Evolutionary conservation across 192 early-diverging fungal genomes (phyloP), one percentile per base, ranked within the genome.

Genomic region (Coemansia sp.): DNA sequence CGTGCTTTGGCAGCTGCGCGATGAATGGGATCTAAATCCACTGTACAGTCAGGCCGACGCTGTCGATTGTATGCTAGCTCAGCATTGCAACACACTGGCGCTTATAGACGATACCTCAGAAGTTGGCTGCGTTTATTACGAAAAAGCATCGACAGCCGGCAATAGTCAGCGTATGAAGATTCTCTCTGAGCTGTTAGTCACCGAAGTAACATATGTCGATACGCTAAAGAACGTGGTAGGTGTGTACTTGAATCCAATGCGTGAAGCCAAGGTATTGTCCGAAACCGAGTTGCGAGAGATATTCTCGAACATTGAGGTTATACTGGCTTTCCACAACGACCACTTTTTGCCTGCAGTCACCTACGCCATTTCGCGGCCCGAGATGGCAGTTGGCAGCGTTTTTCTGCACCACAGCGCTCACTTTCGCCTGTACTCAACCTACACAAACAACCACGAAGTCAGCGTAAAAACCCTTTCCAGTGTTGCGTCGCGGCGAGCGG

Each of bases 151-250:
- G 5, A 61, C 40, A 37, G 66, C 67, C 10, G 65, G 65, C n/a
- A 66, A 54, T 59, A 69, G 74, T 61, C 70, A 87, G 67, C 74
- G 91, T 17, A 68, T 81, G 60, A 80, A 85, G 47, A 88, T 96
- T 9, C 82, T 91, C 10, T 85, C 82, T 6, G 94, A 96, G 80
- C 86, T 96, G 26, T 66, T 94, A 23, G 78, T 87, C 53, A 94
- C 94, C 2, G 94, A 96, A 78, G 71, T 85, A 38, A 93, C 92
- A 1, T 97, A 97, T 69, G 93, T 97, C 9, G 83, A 90, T 40
- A 87, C 90, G 22, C 71, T 97, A 50, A 82, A 86, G 60, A 86
- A 87, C 37, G 69, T 95, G 26, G 82, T 92, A 3, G 87, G 86
- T 28, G 55, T 91, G 12, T 91, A 89, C 64, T 66, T 86, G 48